Evolutionary conservation across 2,329 filamentous ascomycete genomes (phyloP), one percentile per base, ranked within the genome.

Genomic region (Cryoendolithus antarcticus): DNA sequence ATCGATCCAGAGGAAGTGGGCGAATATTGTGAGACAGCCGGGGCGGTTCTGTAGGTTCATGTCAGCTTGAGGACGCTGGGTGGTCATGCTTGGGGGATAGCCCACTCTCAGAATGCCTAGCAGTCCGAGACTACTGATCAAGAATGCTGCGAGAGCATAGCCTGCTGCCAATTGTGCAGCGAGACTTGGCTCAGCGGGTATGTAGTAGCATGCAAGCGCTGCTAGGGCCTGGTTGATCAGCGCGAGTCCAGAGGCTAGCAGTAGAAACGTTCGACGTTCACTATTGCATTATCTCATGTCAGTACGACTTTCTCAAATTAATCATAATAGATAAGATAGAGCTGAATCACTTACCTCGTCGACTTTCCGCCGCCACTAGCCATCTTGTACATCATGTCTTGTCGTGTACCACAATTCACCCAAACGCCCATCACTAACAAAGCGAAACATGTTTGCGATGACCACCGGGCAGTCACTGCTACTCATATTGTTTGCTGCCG

Each of bases 241-340:
- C 3, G 38, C 38, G n/a, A 40, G 19, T 1, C 33, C 12, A 15
- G 33, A 21, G 6, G 38, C 32, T 8, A 32, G 10, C 11, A 35
- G 6, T 4, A 34, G 38, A n/a, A 40, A 40, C 1, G 24, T n/a
- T 30, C 38, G 30, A 15, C 34, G 15, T 9, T 32, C 29, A 30
- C 38, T 40, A 6, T 31, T 40, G n/a, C 5, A 3, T 35, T 19
- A 40, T 44, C 6, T 49, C 48, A 3, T 12, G 32, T 11, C 15
- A 19, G 15, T n/a, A n/a, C n/a, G n/a, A n/a, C n/a, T n/a, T n/a
- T n/a, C n/a, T n/a, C n/a, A n/a, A n/a, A n/a, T n/a, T n/a, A n/a
- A n/a, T n/a, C n/a, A n/a, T n/a, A n/a, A n/a, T n/a, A n/a, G n/a
- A n/a, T n/a, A n/a, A n/a, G n/a, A n/a, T n/a, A n/a, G n/a, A n/a